Conservation (phyloP, 2,329 filamentous ascomycete species). For the Podosphaera xanthii region DNA sequence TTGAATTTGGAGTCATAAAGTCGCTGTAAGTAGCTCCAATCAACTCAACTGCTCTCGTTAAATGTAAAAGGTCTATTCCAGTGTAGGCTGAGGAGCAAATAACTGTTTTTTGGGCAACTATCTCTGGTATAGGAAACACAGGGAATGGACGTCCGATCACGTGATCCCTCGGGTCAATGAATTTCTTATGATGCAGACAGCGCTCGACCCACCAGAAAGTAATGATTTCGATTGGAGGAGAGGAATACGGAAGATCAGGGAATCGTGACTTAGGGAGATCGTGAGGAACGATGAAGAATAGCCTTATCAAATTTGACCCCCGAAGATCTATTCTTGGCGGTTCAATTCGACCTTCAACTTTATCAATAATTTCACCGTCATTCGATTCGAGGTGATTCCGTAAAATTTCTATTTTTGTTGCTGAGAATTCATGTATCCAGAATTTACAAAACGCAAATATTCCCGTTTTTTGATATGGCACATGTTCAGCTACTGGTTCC, state of each 20-base stretch:
- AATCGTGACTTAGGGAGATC: conserved; percentile 15
- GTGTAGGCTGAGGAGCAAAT: conserved; percentile 67
- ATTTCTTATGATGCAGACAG: conserved; percentile 54
- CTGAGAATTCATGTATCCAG: conserved; percentile 21
- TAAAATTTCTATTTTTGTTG: conserved; percentile 18
- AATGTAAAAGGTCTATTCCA: conserved; percentile 65
- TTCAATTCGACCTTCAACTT: conserved; percentile 4
- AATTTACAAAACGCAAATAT: conserved; percentile 22
- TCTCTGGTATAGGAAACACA: conserved; percentile 44
- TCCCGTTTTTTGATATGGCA: conserved; percentile 9
- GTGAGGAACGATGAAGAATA: conserved; percentile 23
- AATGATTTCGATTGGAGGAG: conserved; percentile 26
- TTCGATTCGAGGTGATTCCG: conserved; percentile 17
- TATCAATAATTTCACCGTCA: conserved; percentile 14
- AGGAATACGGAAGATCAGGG: conserved; percentile 16
- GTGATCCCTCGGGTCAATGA: conserved; percentile 46
- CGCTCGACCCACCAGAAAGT: conserved; percentile 90
- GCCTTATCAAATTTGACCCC: neutral
- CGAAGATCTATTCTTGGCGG: neutral
- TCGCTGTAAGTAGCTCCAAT: conserved; percentile 68
- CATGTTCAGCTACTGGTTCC: conserved; percentile 5
- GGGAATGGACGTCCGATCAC: conserved; percentile 58
- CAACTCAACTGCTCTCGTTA: conserved; percentile 52
- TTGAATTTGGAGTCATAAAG: conserved; percentile 45
- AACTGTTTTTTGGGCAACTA: conserved; percentile 31